Conservation (phyloP, 129 eudicot genomes). For the Silybum marianum region DNA sequence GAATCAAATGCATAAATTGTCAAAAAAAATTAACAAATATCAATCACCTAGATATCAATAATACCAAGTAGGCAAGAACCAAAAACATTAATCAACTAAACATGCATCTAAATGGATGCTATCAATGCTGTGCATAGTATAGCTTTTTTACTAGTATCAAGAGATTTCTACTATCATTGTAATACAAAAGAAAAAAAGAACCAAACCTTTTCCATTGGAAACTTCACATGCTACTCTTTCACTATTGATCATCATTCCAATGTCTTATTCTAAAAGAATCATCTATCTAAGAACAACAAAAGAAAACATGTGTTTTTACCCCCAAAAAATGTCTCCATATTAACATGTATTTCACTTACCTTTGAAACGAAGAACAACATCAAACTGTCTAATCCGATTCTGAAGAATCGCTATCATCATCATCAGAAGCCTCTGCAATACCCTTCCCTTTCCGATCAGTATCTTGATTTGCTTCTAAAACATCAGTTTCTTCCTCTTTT, state of each 20-base stretch:
- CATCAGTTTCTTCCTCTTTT: slow-evolving; percentile 14
- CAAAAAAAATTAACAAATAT: neutral
- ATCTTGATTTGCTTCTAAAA: slow-evolving; percentile 15
- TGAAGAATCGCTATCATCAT: neutral
- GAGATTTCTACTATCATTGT: neutral
- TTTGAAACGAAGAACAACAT: neutral
- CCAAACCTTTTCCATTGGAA: neutral
- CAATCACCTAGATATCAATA: neutral
- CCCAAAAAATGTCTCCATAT: neutral
- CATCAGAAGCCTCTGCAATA: neutral
- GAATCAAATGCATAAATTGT: neutral
- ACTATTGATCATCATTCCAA: neutral
- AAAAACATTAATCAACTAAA: neutral
- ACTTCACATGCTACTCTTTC: neutral
- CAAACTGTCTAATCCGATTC: neutral
- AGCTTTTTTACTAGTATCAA: neutral
- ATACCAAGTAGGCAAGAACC: neutral
- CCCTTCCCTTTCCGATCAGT: slow-evolving; percentile 15
- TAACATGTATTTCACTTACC: neutral
- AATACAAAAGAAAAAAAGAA: neutral
- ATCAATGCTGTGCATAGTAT: too few relatives aligned
- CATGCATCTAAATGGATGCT: neutral
- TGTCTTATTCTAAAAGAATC: neutral
- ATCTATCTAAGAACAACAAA: neutral
- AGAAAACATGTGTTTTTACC: neutral